Evolutionary conservation across 768 basidiomycete genomes (phyloP), one percentile per base, ranked within the genome.

Genomic region (Gloeopeniophorella convolvens): DNA sequence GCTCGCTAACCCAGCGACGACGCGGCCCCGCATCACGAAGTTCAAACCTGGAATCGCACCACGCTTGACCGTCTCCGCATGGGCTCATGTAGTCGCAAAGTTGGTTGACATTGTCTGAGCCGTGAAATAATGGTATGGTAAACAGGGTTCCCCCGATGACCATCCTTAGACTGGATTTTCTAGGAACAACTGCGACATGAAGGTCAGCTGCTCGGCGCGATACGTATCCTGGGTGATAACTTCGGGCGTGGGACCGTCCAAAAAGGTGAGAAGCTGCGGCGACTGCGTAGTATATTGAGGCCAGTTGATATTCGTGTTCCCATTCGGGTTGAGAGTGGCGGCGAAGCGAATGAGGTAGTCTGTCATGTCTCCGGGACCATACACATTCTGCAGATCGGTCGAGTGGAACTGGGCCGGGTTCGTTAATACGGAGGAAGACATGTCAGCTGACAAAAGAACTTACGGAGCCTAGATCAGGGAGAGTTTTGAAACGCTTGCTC

Each of bases 331-430:
- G 9, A 64, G 55, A 15, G 51, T 58, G 8, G 54, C 36, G 10
- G 51, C 59, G 45, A 65, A 65, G 34, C 58, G 58, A 52, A 66
- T 59, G 21, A 66, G 58, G 43, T 55, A 59, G 41, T 55, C 59
- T 13, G 50, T 43, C 54, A 59, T 45, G 42, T 44, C 48, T 4
- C 58, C 51, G 5, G 40, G 44, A 9, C 48, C 51, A 31, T 49
- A 59, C 11, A 56, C 39, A 32, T 40, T 50, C n/a, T 21, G 24
- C 4, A 54, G 27, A 10, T 59, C 58, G 8, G 55, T 44, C 1
- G 41, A 39, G 42, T 59, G 58, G 10, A 50, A 42, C 57, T 58
- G 23, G 23, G n/a, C n/a, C n/a, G n/a, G n/a, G n/a, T n/a, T n/a
- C n/a, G n/a, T n/a, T n/a, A n/a, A n/a, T n/a, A n/a, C n/a, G n/a